Base-by-base conservation (phyloP, 2,329 filamentous ascomycete genomes). In the Ophioceras dolichostomum region DNA sequence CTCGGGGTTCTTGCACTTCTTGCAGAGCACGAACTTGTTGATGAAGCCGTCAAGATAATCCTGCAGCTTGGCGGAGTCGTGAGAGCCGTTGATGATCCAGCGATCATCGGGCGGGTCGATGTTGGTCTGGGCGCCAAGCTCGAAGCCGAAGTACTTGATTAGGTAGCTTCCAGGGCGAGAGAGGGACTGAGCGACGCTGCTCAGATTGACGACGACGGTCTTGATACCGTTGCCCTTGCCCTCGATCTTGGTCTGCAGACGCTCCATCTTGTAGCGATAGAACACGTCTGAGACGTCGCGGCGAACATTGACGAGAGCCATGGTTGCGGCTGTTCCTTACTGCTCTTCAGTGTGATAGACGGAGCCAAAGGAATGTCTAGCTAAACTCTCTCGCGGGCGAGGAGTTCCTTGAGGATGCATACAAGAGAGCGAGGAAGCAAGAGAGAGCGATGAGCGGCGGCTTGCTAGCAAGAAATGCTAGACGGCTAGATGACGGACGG, bases 221-320 rank as follows among this genome's bases (percentile, higher is more conserved):
- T 98, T 98, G 78, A 98, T 98, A 58, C 91, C 91, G 69, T 98
- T 98, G 50, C 91, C 91, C 68, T 98, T 98, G 67, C 91, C 91
- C 69, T 98, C 91, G 54, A 98, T 93, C 75, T 98, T 98, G 62
- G 91, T 94, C 73, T 94, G 86, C 59, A 98, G 71, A 53, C 79
- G 82, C 70, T 96, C 91, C 91, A 98, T 98, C 79, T 98, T 98
- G 80, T 98, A 98, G 64, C 91, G 91, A 71, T 98, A 98, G 79
- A 95, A 98, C 67, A 83, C 83, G 69, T 98, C 91, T 72, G 81
- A 82, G 70, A 94, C 82, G 83, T 96, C 89, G 66, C 85, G 86
- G 65, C 88, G 88, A 67, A 96, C 88, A 68, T 98, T 98, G 77
- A 98, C 73, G 69, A 85, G 88, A 75, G 85, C 81, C 91, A 96